These are phyloP conservation scores for Cyclospora cayetanensis DNA, from an alignment of 169 alveolate genomes.

Conservation along the genomic window DNA sequence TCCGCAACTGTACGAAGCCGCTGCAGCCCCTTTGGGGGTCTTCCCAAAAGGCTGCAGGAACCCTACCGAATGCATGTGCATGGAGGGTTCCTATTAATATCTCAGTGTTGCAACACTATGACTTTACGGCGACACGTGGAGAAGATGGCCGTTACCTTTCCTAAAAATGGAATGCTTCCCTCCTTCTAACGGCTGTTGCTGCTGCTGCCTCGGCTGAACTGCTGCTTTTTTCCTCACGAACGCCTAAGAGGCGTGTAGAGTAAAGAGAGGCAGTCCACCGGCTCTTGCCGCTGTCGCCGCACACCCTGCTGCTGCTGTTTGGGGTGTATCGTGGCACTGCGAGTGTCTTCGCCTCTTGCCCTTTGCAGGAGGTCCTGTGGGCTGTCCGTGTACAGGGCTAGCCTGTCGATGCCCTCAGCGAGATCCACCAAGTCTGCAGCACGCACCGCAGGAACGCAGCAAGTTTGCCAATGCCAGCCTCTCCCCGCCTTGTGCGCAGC, in stretches of 20 bases:
- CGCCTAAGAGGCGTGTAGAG: not conserved
- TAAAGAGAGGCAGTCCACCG: not conserved
- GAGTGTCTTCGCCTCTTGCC: not conserved
- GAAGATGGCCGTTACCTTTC: too few species aligned
- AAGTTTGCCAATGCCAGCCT: too few species aligned
- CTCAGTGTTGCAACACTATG: too few species aligned
- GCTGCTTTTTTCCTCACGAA: not conserved
- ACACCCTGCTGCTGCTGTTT: not conserved
- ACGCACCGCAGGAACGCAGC: too few species aligned
- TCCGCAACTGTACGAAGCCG: too few species aligned
- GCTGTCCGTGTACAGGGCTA: not conserved
- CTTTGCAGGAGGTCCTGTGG: slow-evolving; percentile 13
- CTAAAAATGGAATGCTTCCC: too few species aligned
- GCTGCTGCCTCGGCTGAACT: not conserved
- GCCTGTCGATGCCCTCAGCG: slow-evolving; percentile 12
- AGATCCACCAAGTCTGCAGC: not conserved
- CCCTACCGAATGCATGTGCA: too few species aligned
- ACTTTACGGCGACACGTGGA: too few species aligned
- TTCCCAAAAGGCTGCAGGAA: too few species aligned
- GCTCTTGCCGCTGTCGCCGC: not conserved
- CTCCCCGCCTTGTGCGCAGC: too few species aligned
- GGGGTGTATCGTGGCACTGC: not conserved
- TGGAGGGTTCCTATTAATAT: too few species aligned
- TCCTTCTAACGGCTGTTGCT: not conserved
- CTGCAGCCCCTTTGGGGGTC: too few species aligned